phyloP scores from a whole-genome alignment of 192 early-diverging fungal species.

The Phycomyces nitens region DNA sequence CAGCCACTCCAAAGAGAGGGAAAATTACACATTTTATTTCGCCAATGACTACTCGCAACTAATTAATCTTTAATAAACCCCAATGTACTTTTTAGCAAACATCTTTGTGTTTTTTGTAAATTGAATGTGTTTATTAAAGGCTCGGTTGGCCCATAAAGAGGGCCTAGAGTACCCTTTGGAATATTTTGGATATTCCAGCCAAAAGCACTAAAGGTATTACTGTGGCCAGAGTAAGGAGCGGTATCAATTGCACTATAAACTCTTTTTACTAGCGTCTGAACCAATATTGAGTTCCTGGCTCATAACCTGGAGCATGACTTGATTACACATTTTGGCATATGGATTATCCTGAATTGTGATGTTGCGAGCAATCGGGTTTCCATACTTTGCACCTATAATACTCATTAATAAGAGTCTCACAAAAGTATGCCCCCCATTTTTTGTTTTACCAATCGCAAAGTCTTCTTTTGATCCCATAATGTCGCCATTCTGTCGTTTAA shows the following conservation, averaged over 20 bases:
- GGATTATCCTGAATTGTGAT: slow-evolving; percentile 48
- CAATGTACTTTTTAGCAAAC: too few relatives aligned
- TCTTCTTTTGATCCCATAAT: slow-evolving; percentile 42
- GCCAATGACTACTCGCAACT: too few relatives aligned
- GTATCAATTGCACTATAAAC: neutral
- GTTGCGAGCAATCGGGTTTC: slow-evolving; percentile 46
- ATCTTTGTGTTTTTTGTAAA: too few relatives aligned
- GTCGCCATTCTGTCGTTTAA: slow-evolving; percentile 41
- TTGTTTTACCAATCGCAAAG: slow-evolving; percentile 34
- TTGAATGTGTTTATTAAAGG: too few relatives aligned
- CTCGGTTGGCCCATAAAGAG: too few relatives aligned
- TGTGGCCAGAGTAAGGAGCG: neutral
- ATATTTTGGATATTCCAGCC: too few relatives aligned
- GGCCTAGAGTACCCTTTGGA: too few relatives aligned
- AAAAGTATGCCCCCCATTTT: neutral
- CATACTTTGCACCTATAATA: slow-evolving; percentile 42
- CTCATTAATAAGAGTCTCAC: neutral
- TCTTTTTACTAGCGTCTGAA: neutral
- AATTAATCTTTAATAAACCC: too few relatives aligned
- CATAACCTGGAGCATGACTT: slow-evolving; percentile 37
- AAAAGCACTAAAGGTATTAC: too few relatives aligned
- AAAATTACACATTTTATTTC: too few relatives aligned
- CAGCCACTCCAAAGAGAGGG: neutral
- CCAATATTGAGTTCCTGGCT: slow-evolving; percentile 8
- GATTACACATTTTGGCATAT: slow-evolving; percentile 39